Percentiles rank a stretch among this genome's conserved stretches.
These are phyloP conservation scores for Dactylellina haptotyla DNA, from an alignment of 2,329 filamentous ascomycete genomes.

Conservation along the genomic window DNA sequence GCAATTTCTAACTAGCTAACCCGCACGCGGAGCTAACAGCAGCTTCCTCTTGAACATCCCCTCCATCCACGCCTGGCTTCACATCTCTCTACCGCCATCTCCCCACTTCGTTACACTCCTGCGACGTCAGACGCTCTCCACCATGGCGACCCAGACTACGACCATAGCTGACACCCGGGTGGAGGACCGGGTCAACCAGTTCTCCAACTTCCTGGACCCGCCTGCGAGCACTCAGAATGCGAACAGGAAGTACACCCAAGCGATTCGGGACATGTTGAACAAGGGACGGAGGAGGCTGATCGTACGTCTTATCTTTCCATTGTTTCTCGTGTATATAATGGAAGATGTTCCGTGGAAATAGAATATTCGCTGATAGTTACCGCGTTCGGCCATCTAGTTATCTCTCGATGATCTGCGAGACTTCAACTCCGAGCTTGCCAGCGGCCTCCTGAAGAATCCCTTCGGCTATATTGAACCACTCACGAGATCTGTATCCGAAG, in stretches of 20 bases:
- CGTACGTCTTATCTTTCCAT: slow-evolving; percentile 66
- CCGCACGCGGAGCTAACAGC: too few relatives aligned
- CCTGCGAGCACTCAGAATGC: slow-evolving; percentile 44
- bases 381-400: slow-evolving; percentile 8
- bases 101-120: background rate
- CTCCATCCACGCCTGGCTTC: background rate
- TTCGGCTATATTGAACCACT: slow-evolving; percentile 92
- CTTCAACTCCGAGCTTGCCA: slow-evolving; percentile 56
- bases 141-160: slow-evolving; percentile 39
- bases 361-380: too few relatives aligned
- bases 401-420: slow-evolving; percentile 52
- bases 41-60: too few relatives aligned
- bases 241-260: slow-evolving; percentile 58
- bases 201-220: slow-evolving; percentile 57
- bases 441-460: slow-evolving; percentile 80
- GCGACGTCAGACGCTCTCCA: slow-evolving; percentile 4
- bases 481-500: slow-evolving; percentile 86
- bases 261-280: slow-evolving; percentile 70
- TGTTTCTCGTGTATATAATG: too few relatives aligned
- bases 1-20: too few relatives aligned
- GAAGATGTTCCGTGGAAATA: too few relatives aligned
- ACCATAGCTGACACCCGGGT: slow-evolving; percentile 39
- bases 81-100: background rate
- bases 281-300: slow-evolving; percentile 73
- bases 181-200: slow-evolving; percentile 55